Evolutionary conservation across 176 grass and related monocot genomes (phyloP).

Genomic region (Tuctoria greenei): DNA sequence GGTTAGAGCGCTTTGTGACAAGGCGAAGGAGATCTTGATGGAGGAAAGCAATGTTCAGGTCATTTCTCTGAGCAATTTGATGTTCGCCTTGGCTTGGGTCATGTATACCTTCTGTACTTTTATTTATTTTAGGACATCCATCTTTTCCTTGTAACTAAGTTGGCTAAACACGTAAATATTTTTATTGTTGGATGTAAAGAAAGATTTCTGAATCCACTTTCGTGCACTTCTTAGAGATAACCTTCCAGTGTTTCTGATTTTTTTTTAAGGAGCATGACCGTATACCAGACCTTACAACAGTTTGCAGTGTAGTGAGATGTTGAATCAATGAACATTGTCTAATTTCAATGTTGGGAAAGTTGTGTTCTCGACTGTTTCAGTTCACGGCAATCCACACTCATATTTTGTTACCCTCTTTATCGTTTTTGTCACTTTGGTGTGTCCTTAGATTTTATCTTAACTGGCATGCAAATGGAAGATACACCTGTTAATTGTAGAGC

Average conservation of each 20-base stretch:
- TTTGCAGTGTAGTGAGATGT: not conserved
- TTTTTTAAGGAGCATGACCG: not conserved
- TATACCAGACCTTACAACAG: not conserved
- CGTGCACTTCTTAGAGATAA: not conserved
- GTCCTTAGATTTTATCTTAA: not conserved
- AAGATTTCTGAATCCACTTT: not conserved
- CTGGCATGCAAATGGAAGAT: not conserved
- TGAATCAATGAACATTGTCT: not conserved
- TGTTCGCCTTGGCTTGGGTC: not conserved
- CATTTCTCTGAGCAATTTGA: not conserved
- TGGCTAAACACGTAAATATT: not conserved
- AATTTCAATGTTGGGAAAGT: not conserved
- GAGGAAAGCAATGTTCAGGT: conserved; percentile 97
- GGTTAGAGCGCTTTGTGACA: conserved; percentile 87
- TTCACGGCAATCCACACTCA: conserved; percentile 5
- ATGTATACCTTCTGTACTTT: not conserved
- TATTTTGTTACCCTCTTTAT: not conserved
- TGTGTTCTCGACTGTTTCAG: not conserved
- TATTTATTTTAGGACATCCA: not conserved
- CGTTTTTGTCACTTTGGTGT: not conserved
- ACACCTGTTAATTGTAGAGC: not conserved
- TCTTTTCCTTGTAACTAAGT: not conserved
- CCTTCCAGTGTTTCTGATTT: not conserved
- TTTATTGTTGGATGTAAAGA: not conserved
- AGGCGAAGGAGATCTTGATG: conserved; percentile 98